Evolutionary conservation across 305 asterid species (phyloP).

Genomic region (Ruellia speciosa): DNA sequence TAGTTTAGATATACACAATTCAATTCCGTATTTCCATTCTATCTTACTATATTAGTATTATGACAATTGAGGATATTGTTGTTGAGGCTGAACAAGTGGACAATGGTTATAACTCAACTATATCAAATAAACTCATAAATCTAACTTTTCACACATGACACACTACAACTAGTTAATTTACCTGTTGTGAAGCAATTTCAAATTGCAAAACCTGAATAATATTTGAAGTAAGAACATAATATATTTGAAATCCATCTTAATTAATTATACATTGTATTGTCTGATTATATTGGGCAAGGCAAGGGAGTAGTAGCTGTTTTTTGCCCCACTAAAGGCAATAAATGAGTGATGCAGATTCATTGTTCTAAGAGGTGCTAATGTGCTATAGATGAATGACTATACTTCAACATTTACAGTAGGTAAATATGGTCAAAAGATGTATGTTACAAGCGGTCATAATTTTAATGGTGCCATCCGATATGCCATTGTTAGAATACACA

Average conservation of each 20-base stretch:
- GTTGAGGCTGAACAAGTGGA: background rate
- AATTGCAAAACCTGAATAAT: background rate
- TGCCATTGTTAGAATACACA: too few relatives aligned
- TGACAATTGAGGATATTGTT: background rate
- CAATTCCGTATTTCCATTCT: background rate
- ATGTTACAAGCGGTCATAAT: too few relatives aligned
- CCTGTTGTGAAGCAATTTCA: background rate
- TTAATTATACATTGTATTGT: background rate
- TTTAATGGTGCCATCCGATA: too few relatives aligned
- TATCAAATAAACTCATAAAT: background rate
- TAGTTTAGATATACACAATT: constrained; percentile 7
- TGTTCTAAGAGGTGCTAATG: too few relatives aligned
- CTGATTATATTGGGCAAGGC: background rate
- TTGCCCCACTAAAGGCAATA: background rate
- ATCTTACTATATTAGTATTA: background rate
- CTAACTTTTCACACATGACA: background rate
- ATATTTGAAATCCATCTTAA: too few relatives aligned
- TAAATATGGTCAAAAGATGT: too few relatives aligned
- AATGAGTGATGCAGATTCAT: too few relatives aligned
- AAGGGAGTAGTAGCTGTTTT: too few relatives aligned
- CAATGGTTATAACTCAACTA: background rate
- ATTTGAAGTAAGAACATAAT: background rate
- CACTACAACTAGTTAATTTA: background rate
- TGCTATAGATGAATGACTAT: too few relatives aligned
- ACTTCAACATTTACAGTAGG: too few relatives aligned